phyloP scores from a whole-genome alignment of 2,329 filamentous ascomycete genomes.

The Cercospora zeina region DNA sequence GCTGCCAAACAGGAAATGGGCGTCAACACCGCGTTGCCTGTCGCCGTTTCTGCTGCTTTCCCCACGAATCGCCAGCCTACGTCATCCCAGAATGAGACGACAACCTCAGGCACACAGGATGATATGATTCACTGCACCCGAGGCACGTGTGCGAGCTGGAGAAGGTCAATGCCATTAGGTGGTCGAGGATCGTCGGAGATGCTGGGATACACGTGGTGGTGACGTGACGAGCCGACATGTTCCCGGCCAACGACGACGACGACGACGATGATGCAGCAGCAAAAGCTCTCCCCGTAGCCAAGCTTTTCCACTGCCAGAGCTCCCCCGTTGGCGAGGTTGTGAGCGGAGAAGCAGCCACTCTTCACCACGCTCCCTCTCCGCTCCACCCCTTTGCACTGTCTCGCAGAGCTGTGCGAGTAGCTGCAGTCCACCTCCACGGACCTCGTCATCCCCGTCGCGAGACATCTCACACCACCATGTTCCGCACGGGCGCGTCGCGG shows the following conservation, averaged over 20 bases:
- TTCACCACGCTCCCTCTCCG: conserved; percentile 2
- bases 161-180: too few species aligned
- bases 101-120: not conserved
- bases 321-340: not conserved
- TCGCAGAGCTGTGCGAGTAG: not conserved
- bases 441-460: not conserved
- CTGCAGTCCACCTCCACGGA: not conserved
- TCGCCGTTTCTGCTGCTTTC: not conserved
- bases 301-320: conserved; percentile 2
- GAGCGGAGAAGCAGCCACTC: not conserved
- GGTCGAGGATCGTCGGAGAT: not conserved
- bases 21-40: conserved; percentile 1
- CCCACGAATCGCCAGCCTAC: not conserved
- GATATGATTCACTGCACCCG: not conserved
- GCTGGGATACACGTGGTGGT: not conserved
- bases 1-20: conserved; percentile 5
- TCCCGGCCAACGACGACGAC: not conserved
- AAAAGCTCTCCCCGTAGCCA: conserved; percentile 2
- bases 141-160: not conserved
- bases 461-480: conserved; percentile 39
- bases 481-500: conserved; percentile 49
- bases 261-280: not conserved
- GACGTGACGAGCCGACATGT: conserved; percentile 2
- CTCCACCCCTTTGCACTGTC: not conserved
- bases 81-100: not conserved